Evolutionary conservation across 192 early-diverging fungal species (phyloP).

Genomic region (Diversispora eburnea): DNA sequence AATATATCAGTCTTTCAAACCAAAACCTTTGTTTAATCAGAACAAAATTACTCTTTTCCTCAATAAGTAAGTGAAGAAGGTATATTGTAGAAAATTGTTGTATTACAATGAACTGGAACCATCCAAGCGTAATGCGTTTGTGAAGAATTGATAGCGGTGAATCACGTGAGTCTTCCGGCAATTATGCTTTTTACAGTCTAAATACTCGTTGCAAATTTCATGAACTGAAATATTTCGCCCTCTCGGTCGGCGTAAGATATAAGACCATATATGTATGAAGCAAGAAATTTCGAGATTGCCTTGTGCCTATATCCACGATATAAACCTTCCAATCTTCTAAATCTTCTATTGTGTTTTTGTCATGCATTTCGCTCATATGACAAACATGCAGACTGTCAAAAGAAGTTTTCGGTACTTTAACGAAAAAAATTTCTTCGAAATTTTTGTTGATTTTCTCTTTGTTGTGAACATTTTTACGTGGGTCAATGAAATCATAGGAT

Average conservation of each 20-base stretch:
- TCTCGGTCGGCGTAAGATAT: background rate
- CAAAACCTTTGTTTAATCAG: background rate
- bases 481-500: background rate
- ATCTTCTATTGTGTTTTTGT: background rate
- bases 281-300: constrained; percentile 3
- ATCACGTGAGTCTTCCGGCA: background rate
- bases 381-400: background rate
- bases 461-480: background rate
- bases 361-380: background rate
- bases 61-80: background rate
- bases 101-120: background rate
- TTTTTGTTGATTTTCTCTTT: too few relatives aligned
- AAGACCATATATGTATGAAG: background rate
- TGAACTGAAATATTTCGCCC: background rate
- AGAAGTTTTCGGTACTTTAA: background rate
- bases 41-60: background rate
- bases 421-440: constrained; percentile 11
- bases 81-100: background rate
- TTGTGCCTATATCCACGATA: background rate
- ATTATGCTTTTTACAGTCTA: background rate
- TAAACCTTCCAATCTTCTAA: background rate
- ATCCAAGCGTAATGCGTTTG: background rate
- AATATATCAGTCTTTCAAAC: constrained; percentile 10
- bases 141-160: background rate
- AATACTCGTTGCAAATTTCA: background rate